Evolutionary conservation across 2,329 filamentous ascomycete genomes (phyloP).

Genomic region (Aspergillus novofumigatus): DNA sequence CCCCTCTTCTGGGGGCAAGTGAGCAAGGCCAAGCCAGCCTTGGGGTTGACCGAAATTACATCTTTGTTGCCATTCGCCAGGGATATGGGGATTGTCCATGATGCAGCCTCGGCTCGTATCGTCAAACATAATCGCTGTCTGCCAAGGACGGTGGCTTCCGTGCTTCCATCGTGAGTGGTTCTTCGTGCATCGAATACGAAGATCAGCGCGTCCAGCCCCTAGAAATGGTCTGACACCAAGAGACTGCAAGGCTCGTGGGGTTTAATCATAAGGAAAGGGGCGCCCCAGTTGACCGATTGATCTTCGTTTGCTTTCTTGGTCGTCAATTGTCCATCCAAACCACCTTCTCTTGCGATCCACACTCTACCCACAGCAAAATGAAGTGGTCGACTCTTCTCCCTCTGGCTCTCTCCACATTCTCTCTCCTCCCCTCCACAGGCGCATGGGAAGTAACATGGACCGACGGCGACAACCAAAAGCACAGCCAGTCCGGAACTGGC

Average conservation of each 20-base stretch:
- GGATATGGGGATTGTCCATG: neutral
- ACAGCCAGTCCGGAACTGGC: constrained; percentile 4
- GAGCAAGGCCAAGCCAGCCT: neutral
- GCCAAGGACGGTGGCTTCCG: neutral
- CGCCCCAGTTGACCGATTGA: neutral
- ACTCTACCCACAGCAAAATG: neutral
- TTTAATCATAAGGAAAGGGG: neutral
- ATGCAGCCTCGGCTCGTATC: neutral
- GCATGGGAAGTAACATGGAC: constrained; percentile 11
- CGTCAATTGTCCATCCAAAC: neutral
- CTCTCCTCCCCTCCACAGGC: constrained; percentile 1
- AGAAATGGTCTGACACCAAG: neutral
- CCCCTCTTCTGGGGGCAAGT: neutral
- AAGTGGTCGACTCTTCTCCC: constrained; percentile 7
- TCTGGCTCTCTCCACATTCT: neutral
- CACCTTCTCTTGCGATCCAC: neutral
- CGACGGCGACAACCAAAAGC: constrained; percentile 3
- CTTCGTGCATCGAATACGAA: neutral
- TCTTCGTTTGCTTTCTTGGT: neutral
- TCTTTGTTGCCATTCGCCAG: neutral
- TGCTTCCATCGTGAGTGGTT: neutral
- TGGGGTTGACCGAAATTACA: neutral
- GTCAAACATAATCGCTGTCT: neutral
- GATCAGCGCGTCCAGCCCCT: neutral
- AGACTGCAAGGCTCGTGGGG: neutral